Base-by-base conservation (phyloP, 352 stramenopile genomes). In the Pythium brachiatum region DNA sequence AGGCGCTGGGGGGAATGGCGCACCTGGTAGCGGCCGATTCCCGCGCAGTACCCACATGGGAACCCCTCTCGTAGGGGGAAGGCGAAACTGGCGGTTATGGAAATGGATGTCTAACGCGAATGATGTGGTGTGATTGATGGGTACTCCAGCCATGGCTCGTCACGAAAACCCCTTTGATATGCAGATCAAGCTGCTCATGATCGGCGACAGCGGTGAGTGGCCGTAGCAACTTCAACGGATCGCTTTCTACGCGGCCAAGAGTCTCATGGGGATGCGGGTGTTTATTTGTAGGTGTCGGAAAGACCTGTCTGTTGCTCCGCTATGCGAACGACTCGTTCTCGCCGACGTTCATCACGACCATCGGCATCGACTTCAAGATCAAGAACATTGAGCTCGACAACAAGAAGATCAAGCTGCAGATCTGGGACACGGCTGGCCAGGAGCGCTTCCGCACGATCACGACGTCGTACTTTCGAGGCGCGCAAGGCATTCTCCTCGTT, bases 391-490 rank as follows among this genome's bases (percentile, higher is more conserved):
- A 95, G 62, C 70, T 96, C 54, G 95, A 99, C 75, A 96, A 86
- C 59, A 99, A 98, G 78, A 97, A 96, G 62, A 96, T 99, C 72
- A 99, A 99, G 77, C 82, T 99, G 43, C 95, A 98, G 79, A 98
- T 99, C 69, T 99, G 96, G 97, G 97, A 99, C 72, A 99, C 97
- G 31, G 97, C 97, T 32, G 97, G 97, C 32, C 97, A 99, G 79
- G 97, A 99, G 76, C 94, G 97, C 62, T 99, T 99, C 81, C 96
- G 96, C 56, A 99, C 96, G 54, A 99, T 99, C 74, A 99, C 97
- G 66, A 99, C 92, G 53, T 98, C 97, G 34, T 99, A 99, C 72
- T 99, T 99, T 72, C 93, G 97, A 60, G 97, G 97, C 47, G 97
- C 97, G 20, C 96, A 99, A 75, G 97, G 97, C 61, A 99, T 99